phyloP scores from a whole-genome alignment of 1,139 yeast species.

The Pichia terricola region DNA sequence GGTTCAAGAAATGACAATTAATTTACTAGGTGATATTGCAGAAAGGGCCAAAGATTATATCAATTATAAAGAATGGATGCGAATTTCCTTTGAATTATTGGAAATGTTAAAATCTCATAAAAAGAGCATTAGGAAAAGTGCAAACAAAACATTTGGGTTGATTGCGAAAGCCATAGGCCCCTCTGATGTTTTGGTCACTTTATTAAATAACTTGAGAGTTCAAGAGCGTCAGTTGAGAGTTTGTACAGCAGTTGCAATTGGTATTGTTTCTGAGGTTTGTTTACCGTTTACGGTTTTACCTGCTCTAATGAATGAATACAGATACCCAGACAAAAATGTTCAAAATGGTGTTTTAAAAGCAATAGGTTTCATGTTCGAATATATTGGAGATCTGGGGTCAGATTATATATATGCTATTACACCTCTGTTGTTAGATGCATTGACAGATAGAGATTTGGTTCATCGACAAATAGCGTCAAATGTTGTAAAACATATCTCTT shows the following conservation, averaged over 20 bases:
- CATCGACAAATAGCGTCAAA: conserved; percentile 95
- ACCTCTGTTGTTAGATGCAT: conserved; percentile 81
- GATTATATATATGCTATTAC: conserved; percentile 78
- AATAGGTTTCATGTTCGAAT: conserved; percentile 87
- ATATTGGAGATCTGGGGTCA: conserved; percentile 71
- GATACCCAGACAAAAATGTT: conserved; percentile 86
- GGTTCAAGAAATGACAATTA: conserved; percentile 81
- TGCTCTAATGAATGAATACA: conserved; percentile 90
- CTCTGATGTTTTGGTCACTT: conserved; percentile 80
- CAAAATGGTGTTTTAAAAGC: conserved; percentile 95
- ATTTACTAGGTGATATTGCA: conserved; percentile 76
- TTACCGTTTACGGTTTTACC: conserved; percentile 94
- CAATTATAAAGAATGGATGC: conserved; percentile 95
- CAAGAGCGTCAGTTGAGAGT: conserved; percentile 96
- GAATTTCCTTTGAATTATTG: conserved; percentile 82
- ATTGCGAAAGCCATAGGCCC: conserved; percentile 95
- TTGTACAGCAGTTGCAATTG: conserved; percentile 96
- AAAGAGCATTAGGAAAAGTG: conserved; percentile 71
- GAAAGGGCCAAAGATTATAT: conserved; percentile 76
- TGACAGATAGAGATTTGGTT: conserved; percentile 84
- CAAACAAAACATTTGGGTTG: conserved; percentile 84
- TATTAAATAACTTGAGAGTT: conserved; percentile 75
- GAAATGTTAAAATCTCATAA: conserved; percentile 85
- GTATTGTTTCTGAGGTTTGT: conserved; percentile 91
- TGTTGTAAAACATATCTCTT: conserved; percentile 72